A percentile compares a stretch with the other conserved stretches of the same genome.
Conservation (phyloP, 192 early-diverging fungal species). For the Podila epigama region DNA sequence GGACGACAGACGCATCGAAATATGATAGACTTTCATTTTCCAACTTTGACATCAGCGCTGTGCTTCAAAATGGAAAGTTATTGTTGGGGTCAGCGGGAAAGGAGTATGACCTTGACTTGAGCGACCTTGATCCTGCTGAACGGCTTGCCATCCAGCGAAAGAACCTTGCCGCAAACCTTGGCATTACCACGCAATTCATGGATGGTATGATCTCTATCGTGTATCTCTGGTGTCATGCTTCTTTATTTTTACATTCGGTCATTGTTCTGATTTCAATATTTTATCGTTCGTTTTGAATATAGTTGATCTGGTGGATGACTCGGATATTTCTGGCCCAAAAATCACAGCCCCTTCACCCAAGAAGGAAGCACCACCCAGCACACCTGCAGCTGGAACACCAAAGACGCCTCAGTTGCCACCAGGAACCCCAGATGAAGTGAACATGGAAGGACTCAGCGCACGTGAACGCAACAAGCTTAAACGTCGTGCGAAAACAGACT, state of each 20-base stretch:
- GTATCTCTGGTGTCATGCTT: not conserved
- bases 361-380: slow-evolving; percentile 27
- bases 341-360: slow-evolving; percentile 1
- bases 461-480: slow-evolving; percentile 90
- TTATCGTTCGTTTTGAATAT: not conserved
- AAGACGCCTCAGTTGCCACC: slow-evolving; percentile 28
- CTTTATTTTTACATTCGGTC: not conserved
- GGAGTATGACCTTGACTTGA: slow-evolving; percentile 90
- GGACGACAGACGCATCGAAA: slow-evolving; percentile 13
- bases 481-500: slow-evolving; percentile 82
- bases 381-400: slow-evolving; percentile 23
- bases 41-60: slow-evolving; percentile 83
- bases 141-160: slow-evolving; percentile 84
- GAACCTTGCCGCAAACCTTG: slow-evolving; percentile 83
- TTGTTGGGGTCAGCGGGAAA: slow-evolving; percentile 88
- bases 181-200: slow-evolving; percentile 84
- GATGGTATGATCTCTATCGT: too few species aligned
- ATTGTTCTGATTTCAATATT: not conserved
- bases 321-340: slow-evolving; percentile 66
- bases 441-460: slow-evolving; percentile 84
- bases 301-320: slow-evolving; percentile 89
- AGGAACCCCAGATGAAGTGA: slow-evolving; percentile 47
- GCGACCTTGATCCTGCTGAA: slow-evolving; percentile 81
- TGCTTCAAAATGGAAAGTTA: slow-evolving; percentile 78
- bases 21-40: slow-evolving; percentile 76